These are phyloP conservation scores for Taphrina flavorubra DNA, from an alignment of 1,139 yeast genomes.

Conservation along the genomic window DNA sequence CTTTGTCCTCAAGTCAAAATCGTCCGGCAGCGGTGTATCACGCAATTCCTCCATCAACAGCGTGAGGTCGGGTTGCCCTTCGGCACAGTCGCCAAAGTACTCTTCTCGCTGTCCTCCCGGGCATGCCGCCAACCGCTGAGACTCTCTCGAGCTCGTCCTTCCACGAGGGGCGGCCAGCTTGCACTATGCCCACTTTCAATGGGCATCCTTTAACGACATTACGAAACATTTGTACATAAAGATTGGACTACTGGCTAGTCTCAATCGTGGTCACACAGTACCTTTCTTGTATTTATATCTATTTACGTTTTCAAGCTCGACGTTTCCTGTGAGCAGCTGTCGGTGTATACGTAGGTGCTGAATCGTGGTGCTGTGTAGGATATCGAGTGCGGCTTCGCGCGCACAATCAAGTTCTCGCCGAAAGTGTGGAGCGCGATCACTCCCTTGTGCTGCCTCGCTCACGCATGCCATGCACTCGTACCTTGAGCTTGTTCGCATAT, in stretches of 20 bases:
- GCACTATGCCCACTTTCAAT: too few relatives aligned
- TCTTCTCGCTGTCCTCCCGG: neutral
- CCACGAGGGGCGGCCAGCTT: too few relatives aligned
- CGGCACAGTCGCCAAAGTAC: conserved; percentile 1
- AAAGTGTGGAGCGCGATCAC: too few relatives aligned
- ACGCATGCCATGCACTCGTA: too few relatives aligned
- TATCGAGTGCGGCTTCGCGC: neutral
- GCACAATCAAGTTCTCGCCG: too few relatives aligned
- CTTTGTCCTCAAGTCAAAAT: neutral
- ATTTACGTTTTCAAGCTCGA: too few relatives aligned
- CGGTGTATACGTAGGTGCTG: neutral
- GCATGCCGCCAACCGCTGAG: neutral
- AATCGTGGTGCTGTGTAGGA: neutral
- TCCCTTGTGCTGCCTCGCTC: too few relatives aligned
- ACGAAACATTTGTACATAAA: neutral
- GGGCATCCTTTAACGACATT: neutral
- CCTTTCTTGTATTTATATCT: neutral
- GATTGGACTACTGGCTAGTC: neutral
- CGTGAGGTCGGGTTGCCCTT: conserved; percentile 1
- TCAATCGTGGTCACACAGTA: conserved; percentile 1
- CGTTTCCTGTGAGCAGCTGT: too few relatives aligned
- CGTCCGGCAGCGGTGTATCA: neutral
- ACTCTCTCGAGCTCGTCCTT: too few relatives aligned
- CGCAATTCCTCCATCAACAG: conserved; percentile 27
- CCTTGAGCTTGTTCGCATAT: too few relatives aligned